Conservation (phyloP, 345 rosid species). For the Lenwebbia sp. region DNA sequence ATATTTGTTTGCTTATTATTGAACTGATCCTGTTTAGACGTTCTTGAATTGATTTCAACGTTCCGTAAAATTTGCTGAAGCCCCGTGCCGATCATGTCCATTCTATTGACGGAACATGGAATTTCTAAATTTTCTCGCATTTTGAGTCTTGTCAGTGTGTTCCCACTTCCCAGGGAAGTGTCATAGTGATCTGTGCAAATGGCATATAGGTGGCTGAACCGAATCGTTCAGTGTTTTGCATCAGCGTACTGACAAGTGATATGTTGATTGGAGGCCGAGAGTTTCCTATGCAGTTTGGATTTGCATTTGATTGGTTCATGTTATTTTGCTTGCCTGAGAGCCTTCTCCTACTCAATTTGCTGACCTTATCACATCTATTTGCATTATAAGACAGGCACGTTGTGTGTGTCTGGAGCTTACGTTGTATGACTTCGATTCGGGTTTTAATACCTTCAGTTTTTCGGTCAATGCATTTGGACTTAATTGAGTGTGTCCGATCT, state of each 20-base stretch:
- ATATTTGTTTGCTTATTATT: background rate
- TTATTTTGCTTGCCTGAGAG: background rate
- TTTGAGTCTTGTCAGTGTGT: background rate
- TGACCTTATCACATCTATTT: background rate
- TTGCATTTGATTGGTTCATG: background rate
- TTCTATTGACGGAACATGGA: background rate
- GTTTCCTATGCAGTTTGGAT: background rate
- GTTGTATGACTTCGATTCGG: background rate
- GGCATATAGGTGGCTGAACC: background rate
- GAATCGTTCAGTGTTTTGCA: background rate
- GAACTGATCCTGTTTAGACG: background rate
- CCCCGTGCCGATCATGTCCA: background rate
- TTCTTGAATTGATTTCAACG: background rate
- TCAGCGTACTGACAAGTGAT: background rate
- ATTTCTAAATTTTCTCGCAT: background rate
- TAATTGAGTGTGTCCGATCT: background rate
- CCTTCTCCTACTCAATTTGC: background rate
- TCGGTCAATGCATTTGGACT: background rate
- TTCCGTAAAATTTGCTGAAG: background rate
- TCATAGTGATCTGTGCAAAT: background rate
- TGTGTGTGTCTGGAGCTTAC: accelerated
- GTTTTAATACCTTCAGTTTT: background rate
- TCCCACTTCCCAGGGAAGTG: background rate
- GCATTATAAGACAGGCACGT: background rate
- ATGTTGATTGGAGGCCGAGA: background rate